Percentiles rank a stretch among this genome's conserved stretches.
These are phyloP conservation scores for Chytridium lagenaria DNA, from an alignment of 371 early-diverging fungal species.

Conservation along the genomic window DNA sequence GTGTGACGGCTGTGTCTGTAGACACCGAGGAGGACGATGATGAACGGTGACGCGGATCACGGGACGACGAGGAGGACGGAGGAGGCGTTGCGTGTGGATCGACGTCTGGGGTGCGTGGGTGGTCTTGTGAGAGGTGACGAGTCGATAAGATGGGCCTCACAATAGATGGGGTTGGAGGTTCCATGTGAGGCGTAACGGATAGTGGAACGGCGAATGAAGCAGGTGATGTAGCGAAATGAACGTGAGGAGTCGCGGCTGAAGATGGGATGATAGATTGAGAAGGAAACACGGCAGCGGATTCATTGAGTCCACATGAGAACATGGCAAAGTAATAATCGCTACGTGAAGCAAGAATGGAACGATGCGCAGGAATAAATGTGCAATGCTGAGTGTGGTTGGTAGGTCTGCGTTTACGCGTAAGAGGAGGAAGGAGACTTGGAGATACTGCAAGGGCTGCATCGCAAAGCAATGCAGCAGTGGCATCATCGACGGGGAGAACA, in stretches of 20 bases:
- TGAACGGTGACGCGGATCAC: not conserved
- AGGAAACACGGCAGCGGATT: constrained; percentile 17
- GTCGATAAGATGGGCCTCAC: too few relatives aligned
- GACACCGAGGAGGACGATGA: not conserved
- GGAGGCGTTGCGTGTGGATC: not conserved
- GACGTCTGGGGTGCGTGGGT: too few relatives aligned
- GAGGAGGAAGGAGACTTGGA: not conserved
- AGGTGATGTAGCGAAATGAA: too few relatives aligned
- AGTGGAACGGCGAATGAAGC: too few relatives aligned
- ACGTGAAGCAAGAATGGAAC: constrained; percentile 46
- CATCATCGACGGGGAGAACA: not conserved
- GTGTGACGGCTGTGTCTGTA: not conserved
- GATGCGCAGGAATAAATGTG: constrained; percentile 40
- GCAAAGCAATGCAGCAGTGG: not conserved
- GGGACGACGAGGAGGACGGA: not conserved
- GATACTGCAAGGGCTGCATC: not conserved
- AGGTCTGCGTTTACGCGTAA: not conserved
- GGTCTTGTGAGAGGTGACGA: too few relatives aligned
- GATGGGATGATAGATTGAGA: not conserved
- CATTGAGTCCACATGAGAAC: constrained; percentile 41
- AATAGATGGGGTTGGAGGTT: too few relatives aligned
- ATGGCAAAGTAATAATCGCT: constrained; percentile 43
- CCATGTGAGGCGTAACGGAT: too few relatives aligned
- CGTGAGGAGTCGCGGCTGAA: not conserved
- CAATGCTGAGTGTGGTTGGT: not conserved